Base-by-base conservation (phyloP, 2,329 filamentous ascomycete species). In the Colletotrichum euphorbiae region DNA sequence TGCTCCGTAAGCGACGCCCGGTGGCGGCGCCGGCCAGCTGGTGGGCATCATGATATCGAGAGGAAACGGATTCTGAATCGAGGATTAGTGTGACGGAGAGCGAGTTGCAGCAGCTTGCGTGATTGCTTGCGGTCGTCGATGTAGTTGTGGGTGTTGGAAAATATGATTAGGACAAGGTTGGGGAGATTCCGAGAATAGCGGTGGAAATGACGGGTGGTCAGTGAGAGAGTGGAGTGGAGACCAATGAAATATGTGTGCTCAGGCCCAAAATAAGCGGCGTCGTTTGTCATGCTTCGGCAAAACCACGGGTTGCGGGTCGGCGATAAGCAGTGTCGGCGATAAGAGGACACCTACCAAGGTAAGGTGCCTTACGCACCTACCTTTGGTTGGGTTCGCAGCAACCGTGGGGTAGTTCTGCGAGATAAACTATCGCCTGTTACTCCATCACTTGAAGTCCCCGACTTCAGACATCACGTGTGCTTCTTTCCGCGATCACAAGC, bases 1-100 rank as follows among this genome's bases (percentile, higher is more conserved):
- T 71, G 46, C 55, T 9, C 70, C 78, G 76, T 70, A 79, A 77
- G 62, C 80, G 54, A 82, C 77, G 75, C 82, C 81, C 55, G 83
- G 80, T 74, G 67, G 67, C 48, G 78, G 75, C 42, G 71, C 71
- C 45, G 75, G 67, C 75, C 75, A 77, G 62, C 74, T 74, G 58
- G 75, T 63, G 38, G 70, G 75, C 74, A 77, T 76, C 76, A 77
- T 78, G 55, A 50, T 76, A 67, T 21, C 69, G 33, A 8, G 15
- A 31, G n/a, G 19, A 62, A 12, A 21, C 9, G 43, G 17, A 13
- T 56, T 65, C 67, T 67, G 66, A 52, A 19, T 57, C 6, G 45
- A 11, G 8, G n/a, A 70, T 68, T 70, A 69, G 59, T 66, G 42
- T 42, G 51, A 56, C 31, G 17, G 45, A 28, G 31, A 5, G 17